Percentiles rank a stretch among this genome's conserved stretches.
These are phyloP conservation scores for Tylopilus felleus DNA, from an alignment of 768 basidiomycete species.

Conservation along the genomic window DNA sequence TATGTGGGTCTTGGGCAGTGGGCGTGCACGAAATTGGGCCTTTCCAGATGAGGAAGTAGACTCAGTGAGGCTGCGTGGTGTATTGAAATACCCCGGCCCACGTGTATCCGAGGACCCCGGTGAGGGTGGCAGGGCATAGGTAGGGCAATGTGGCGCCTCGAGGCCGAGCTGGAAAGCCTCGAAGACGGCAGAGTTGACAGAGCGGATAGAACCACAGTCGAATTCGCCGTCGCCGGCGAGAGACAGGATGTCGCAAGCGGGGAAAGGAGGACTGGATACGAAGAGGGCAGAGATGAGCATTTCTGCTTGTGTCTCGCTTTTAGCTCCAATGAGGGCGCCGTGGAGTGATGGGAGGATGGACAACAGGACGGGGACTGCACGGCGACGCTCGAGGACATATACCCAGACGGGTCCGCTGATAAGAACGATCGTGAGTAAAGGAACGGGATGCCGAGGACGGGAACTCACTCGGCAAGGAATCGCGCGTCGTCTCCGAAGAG, in stretches of 20 bases:
- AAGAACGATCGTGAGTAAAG: slow-evolving; percentile 6
- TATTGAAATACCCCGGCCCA: slow-evolving; percentile 18
- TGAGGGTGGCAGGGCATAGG: slow-evolving; percentile 40
- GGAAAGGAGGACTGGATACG: slow-evolving; percentile 80
- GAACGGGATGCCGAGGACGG: neutral
- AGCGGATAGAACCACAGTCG: slow-evolving; percentile 36
- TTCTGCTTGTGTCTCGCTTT: slow-evolving; percentile 66
- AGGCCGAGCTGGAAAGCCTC: slow-evolving; percentile 39
- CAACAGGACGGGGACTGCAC: slow-evolving; percentile 76
- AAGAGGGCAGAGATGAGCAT: slow-evolving; percentile 76
- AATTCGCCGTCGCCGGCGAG: slow-evolving; percentile 35
- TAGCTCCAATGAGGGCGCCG: slow-evolving; percentile 69
- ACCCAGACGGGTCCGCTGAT: slow-evolving; percentile 85
- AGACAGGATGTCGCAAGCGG: slow-evolving; percentile 57
- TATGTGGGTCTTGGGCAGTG: slow-evolving; percentile 57
- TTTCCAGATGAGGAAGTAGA: slow-evolving; percentile 43
- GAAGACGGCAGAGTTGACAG: slow-evolving; percentile 47
- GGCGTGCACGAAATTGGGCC: slow-evolving; percentile 59
- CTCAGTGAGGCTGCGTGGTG: slow-evolving; percentile 30
- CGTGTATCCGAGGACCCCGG: slow-evolving; percentile 24
- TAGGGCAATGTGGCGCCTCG: slow-evolving; percentile 41
- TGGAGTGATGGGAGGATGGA: slow-evolving; percentile 62
- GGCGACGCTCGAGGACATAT: slow-evolving; percentile 79
- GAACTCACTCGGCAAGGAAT: slow-evolving; percentile 72
- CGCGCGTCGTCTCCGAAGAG: slow-evolving; percentile 76